Conservation (phyloP, 1,284 basidiomycete genomes). For the Malassezia brasiliensis region DNA sequence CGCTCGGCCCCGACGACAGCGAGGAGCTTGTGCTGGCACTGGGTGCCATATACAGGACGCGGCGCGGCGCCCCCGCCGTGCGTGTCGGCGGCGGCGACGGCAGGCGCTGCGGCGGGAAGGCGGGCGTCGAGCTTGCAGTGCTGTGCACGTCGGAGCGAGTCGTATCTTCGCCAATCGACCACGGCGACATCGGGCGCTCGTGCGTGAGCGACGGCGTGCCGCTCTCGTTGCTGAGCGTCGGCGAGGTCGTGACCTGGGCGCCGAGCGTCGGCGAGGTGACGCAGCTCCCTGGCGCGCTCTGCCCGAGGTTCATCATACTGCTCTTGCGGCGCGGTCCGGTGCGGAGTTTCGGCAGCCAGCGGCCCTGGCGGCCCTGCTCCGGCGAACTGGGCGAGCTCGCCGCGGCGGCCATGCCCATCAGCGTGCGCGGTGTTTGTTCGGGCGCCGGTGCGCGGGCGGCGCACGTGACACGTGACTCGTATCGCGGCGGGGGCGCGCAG, state of each 20-base stretch:
- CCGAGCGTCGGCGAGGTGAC: background rate
- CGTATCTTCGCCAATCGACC: background rate
- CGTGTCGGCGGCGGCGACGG: background rate
- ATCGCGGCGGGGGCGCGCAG: background rate
- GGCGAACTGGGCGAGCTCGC: background rate
- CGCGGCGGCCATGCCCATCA: conserved; percentile 3
- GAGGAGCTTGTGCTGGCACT: conserved; percentile 14
- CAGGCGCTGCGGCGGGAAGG: background rate
- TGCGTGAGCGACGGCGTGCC: background rate
- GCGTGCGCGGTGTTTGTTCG: background rate
- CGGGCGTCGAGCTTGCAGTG: background rate
- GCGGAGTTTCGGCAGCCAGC: background rate
- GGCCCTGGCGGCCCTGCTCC: background rate
- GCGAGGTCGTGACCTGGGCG: background rate
- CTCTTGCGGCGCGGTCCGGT: background rate
- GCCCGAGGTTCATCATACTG: conserved; percentile 1
- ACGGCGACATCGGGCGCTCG: background rate
- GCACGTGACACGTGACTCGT: conserved; percentile 4
- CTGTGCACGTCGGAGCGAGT: background rate
- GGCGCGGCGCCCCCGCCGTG: background rate
- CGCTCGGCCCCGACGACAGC: background rate
- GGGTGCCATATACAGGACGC: conserved; percentile 4
- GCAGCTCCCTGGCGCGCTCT: background rate
- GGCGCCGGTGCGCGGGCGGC: background rate
- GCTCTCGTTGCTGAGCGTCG: background rate